Conservation (phyloP, 1,139 yeast genomes). For the Yamadazyma triangularis region DNA sequence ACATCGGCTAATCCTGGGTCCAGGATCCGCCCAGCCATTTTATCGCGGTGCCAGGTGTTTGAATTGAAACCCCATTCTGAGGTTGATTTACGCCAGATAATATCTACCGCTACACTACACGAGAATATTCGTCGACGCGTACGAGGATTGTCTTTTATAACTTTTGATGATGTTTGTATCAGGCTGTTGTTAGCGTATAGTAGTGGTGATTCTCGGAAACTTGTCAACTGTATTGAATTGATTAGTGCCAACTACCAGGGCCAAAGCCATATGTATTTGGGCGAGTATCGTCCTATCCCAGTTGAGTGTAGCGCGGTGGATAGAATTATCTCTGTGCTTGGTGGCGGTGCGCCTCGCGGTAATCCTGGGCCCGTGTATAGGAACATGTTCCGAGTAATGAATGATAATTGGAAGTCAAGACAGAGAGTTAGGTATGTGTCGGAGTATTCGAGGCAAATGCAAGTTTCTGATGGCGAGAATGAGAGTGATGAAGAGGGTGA, state of each 20-base stretch:
- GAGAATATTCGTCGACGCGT: conserved; percentile 28
- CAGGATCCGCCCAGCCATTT: conserved; percentile 33
- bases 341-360: too few species aligned
- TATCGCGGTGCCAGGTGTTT: conserved; percentile 41
- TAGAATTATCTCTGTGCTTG: too few species aligned
- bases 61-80: conserved; percentile 17
- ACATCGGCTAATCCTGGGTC: conserved; percentile 31
- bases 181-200: conserved; percentile 3
- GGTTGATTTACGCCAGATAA: conserved; percentile 18
- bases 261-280: conserved; percentile 1
- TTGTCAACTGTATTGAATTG: conserved; percentile 17
- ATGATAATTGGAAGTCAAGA: too few species aligned
- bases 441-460: too few species aligned
- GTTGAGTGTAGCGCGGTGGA: too few species aligned
- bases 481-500: conserved; percentile 32
- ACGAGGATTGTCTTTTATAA: conserved; percentile 4
- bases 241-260: conserved; percentile 5
- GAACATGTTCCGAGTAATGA: background rate
- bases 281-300: too few species aligned
- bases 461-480: conserved; percentile 21
- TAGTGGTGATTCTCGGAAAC: conserved; percentile 29
- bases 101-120: conserved; percentile 20
- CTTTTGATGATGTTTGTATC: conserved; percentile 1
- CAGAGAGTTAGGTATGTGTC: conserved; percentile 1
- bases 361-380: background rate